Evolutionary conservation across 352 stramenopile species (phyloP), one percentile per base, ranked within the genome.

Genomic region (Pythium brassicae): DNA sequence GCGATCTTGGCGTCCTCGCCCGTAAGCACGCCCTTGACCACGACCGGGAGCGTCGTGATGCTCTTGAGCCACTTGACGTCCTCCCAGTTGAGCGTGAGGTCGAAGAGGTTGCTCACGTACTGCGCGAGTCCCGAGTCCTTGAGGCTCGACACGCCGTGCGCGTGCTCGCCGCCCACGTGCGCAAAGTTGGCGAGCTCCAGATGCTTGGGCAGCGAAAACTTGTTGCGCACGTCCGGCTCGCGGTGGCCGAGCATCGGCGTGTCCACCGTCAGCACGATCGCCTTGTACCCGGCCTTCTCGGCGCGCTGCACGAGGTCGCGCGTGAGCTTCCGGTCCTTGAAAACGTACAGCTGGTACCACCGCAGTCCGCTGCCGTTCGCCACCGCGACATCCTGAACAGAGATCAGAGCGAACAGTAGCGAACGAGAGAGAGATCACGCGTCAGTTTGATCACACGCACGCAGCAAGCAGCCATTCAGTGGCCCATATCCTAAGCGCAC

Each of bases 311-410:
- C 82, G 14, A 98, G 91, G 42, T 96, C 82, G 35, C 84, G 88
- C 10, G 97, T 97, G 43, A 98, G 80, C 57, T 98, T 60, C 34
- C 81, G 75, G 73, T 92, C 78, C 51, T 96, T 96, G 76, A 97
- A 98, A n/a, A 98, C 92, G 68, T 98, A 98, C 35, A 98, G 78
- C 63, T 98, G 95, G 66, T 95, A 98, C 62, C 96, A 96, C 55
- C 96, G 94, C 17, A 97, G 75, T 10, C 91, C 90, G 48, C 87
- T 53, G 7, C 74, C 69, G 51, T 86, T 88, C 9, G 76, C 85
- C 45, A 68, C 57, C 1, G 72, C 76, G 6, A 86, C 76, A 14
- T 85, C 72, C 61, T 90, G 50, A 19, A 12, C 11, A 26, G 22
- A 22, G 26, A n/a, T n/a, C 32, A 45, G 2, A 4, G 34, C 19